These are phyloP conservation scores for Haberlea rhodopensis DNA, from an alignment of 257 asterid species.

Conservation along the genomic window DNA sequence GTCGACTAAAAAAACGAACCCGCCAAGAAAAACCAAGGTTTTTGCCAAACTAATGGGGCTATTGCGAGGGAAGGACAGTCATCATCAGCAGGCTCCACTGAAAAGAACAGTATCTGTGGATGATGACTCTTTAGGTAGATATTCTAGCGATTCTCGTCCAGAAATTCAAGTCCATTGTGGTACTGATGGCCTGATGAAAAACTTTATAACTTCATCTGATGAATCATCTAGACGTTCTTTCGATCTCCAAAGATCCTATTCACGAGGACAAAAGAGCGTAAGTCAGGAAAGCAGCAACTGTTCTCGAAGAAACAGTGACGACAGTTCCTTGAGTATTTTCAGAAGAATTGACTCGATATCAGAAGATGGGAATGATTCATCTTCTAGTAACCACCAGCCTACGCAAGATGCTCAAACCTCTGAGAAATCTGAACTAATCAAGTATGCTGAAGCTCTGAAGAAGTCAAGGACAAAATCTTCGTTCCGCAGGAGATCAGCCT, in stretches of 20 bases:
- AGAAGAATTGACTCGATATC: conserved; percentile 35
- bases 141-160: conserved; percentile 33
- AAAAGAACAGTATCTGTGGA: conserved; percentile 27
- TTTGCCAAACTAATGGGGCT: conserved; percentile 60
- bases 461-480: conserved; percentile 40
- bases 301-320: conserved; percentile 44
- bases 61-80: conserved; percentile 52
- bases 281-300: conserved; percentile 35
- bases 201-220: conserved; percentile 43
- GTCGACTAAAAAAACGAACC: conserved; percentile 34
- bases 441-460: conserved; percentile 77
- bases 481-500: conserved; percentile 44
- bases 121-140: conserved; percentile 28
- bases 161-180: conserved; percentile 6
- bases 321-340: conserved; percentile 38
- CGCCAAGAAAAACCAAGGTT: conserved; percentile 38
- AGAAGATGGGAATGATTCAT: conserved; percentile 24
- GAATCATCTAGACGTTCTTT: conserved; percentile 47
- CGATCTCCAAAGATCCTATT: conserved; percentile 43
- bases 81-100: conserved; percentile 25
- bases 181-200: conserved; percentile 25
- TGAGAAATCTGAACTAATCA: conserved; percentile 52
- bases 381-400: conserved; percentile 25
- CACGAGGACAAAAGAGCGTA: conserved; percentile 36
- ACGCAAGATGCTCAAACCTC: conserved; percentile 40